Conservation (phyloP, 78 protist species). For the Chrysochromulina parva region DNA sequence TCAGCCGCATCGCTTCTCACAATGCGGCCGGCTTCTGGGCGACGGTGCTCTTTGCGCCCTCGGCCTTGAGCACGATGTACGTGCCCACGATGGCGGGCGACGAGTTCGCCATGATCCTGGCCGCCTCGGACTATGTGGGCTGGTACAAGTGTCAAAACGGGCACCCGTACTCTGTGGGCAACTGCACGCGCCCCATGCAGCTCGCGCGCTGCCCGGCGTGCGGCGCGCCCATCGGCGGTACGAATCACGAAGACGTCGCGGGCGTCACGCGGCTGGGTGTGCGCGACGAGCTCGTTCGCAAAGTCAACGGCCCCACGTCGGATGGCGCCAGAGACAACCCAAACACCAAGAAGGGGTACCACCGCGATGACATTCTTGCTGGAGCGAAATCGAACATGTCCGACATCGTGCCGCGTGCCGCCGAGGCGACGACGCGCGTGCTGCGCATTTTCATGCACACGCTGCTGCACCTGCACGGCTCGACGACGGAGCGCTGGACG, state of each 20-base stretch:
- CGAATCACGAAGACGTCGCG: neutral
- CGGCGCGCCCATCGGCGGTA: conserved; percentile 12
- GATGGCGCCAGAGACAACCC: neutral
- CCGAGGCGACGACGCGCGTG: neutral
- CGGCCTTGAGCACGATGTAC: too few species aligned
- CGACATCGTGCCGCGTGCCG: neutral
- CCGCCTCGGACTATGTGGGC: neutral
- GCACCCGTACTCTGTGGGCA: conserved; percentile 47
- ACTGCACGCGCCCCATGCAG: conserved; percentile 43
- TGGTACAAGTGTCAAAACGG: conserved; percentile 36
- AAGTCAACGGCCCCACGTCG: neutral
- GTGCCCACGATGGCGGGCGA: neutral
- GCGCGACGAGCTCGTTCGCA: neutral
- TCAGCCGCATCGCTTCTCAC: too few species aligned
- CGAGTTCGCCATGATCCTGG: neutral
- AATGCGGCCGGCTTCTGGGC: too few species aligned
- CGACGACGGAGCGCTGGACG: too few species aligned
- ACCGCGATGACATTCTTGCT: neutral
- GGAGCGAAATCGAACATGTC: neutral
- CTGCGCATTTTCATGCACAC: neutral
- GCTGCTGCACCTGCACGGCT: too few species aligned
- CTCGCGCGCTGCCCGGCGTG: conserved; percentile 29
- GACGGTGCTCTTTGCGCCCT: too few species aligned
- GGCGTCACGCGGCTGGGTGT: neutral
- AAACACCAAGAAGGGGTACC: neutral